Percentiles rank a stretch among this genome's conserved stretches.
phyloP scores from a whole-genome alignment of 2,329 filamentous ascomycete species.

The Aspergillus chevalieri region DNA sequence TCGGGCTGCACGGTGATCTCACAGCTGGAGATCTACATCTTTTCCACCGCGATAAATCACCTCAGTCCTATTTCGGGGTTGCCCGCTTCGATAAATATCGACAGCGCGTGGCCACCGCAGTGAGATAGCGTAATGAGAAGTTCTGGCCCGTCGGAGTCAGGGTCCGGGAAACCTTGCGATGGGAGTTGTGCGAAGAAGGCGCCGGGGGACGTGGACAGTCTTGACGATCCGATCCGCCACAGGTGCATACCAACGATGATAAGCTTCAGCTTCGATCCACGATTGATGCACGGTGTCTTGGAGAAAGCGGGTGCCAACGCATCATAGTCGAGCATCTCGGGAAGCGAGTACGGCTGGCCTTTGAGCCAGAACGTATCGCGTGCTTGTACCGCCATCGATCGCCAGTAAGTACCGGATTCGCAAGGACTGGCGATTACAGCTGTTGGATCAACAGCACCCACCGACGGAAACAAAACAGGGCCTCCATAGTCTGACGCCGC shows the following conservation, averaged over 20 bases:
- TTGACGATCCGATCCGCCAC: conserved; percentile 53
- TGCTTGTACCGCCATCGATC: conserved; percentile 44
- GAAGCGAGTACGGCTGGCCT: conserved; percentile 57
- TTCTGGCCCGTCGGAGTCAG: conserved; percentile 19
- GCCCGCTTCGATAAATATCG: conserved; percentile 63
- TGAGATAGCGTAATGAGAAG: conserved; percentile 56
- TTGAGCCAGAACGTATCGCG: conserved; percentile 61
- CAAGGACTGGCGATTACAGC: conserved; percentile 54
- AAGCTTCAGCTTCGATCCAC: conserved; percentile 57
- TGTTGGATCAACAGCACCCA: neutral
- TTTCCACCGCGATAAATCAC: conserved; percentile 61
- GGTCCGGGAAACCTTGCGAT: conserved; percentile 36
- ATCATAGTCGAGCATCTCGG: conserved; percentile 55
- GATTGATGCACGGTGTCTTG: conserved; percentile 62
- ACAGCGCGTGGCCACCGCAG: conserved; percentile 57
- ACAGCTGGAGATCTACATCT: conserved; percentile 66
- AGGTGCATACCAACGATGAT: conserved; percentile 63
- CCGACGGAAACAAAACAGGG: neutral
- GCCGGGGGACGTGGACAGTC: conserved; percentile 51
- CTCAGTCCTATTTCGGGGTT: conserved; percentile 58
- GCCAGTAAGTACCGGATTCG: conserved; percentile 53
- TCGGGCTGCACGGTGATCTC: conserved; percentile 61
- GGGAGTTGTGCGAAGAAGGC: conserved; percentile 58
- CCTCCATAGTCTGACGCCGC: conserved; percentile 41
- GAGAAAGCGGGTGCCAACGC: conserved; percentile 28